These are phyloP conservation scores for Calonectria montana DNA, from an alignment of 2,329 filamentous ascomycete genomes.

Conservation along the genomic window DNA sequence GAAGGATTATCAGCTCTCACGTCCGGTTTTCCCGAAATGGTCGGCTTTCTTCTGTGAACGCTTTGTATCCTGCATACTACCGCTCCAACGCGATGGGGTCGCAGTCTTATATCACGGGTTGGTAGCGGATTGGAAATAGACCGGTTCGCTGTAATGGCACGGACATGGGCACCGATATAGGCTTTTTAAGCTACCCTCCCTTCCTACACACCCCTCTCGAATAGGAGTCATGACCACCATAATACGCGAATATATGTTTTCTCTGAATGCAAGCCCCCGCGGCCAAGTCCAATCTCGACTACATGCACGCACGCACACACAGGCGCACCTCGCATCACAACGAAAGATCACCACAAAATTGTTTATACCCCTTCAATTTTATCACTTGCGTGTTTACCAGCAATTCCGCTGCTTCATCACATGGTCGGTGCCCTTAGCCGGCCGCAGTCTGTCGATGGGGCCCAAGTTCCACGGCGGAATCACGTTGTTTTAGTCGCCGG, in stretches of 20 bases:
- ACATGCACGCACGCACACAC: background rate
- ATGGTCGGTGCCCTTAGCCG: background rate
- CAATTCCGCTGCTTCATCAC: background rate
- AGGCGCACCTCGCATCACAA: background rate
- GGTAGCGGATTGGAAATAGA: background rate
- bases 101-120: constrained; percentile 1
- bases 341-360: background rate
- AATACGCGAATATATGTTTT: constrained; percentile 7
- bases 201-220: background rate
- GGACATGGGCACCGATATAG: background rate
- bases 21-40: constrained; percentile 10
- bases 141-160: background rate
- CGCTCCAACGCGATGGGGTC: background rate
- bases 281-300: constrained; percentile 15
- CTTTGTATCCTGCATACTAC: background rate
- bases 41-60: constrained; percentile 5
- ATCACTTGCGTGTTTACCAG: background rate
- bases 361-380: background rate
- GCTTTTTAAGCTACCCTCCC: constrained; percentile 6
- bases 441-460: constrained; percentile 18
- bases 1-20: background rate
- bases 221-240: background rate
- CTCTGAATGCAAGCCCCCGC: background rate
- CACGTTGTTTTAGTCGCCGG: constrained; percentile 21
- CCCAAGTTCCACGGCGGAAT: constrained; percentile 20